Conservation (phyloP, 2,329 filamentous ascomycete genomes). For the Trichoderma gracile region DNA sequence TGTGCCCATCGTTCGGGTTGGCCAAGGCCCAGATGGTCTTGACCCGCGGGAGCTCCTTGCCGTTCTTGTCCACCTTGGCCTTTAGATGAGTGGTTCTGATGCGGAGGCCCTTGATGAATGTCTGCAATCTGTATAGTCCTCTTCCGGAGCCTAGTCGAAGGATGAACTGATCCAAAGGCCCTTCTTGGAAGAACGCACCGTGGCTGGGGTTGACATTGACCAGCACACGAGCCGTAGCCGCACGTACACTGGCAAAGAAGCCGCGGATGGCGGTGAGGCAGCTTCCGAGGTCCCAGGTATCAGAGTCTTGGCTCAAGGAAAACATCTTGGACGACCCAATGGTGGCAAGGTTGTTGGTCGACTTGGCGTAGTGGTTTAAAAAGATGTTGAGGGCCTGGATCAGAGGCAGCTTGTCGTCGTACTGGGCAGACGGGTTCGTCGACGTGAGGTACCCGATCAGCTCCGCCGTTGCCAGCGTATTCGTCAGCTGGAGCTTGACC, state of each 20-base stretch:
- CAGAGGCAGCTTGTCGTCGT: conserved; percentile 32
- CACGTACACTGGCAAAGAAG: conserved; percentile 29
- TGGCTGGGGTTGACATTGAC: conserved; percentile 39
- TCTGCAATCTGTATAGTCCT: conserved; percentile 31
- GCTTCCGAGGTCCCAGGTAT: conserved; percentile 31
- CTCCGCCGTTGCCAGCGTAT: conserved; percentile 31
- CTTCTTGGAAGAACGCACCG: conserved; percentile 38
- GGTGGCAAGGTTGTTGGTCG: conserved; percentile 30
- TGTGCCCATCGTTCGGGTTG: conserved; percentile 37
- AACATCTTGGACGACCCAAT: conserved; percentile 39
- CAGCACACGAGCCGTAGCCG: conserved; percentile 26
- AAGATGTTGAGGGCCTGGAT: conserved; percentile 31
- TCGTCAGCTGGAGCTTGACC: conserved; percentile 32
- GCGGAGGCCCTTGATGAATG: conserved; percentile 43
- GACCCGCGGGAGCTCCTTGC: conserved; percentile 38
- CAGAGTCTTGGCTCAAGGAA: conserved; percentile 12
- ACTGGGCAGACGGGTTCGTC: conserved; percentile 29
- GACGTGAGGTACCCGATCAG: conserved; percentile 36
- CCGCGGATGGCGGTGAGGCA: conserved; percentile 38
- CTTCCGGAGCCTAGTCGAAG: background rate
- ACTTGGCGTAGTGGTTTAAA: conserved; percentile 39
- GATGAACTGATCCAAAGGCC: conserved; percentile 31
- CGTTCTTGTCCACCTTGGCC: conserved; percentile 36
- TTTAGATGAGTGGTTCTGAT: conserved; percentile 44
- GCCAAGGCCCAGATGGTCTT: conserved; percentile 44